Evolutionary conservation across 129 eudicot genomes (phyloP), one percentile per base, ranked within the genome.

Genomic region (Helianthus tuberosus): DNA sequence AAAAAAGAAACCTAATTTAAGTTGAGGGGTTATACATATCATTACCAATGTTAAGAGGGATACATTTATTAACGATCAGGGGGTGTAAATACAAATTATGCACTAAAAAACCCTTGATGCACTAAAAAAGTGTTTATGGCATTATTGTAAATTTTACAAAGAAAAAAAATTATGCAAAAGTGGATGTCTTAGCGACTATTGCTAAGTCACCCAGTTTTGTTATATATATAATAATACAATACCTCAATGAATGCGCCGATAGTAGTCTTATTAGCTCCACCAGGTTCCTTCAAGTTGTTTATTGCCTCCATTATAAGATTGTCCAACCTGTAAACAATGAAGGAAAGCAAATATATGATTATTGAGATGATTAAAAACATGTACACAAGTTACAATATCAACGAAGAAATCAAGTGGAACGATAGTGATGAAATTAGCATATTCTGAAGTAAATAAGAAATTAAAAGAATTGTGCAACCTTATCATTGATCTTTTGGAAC

Each of bases 191-290:
- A 2, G 32, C 32, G 3, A 27, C 32, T 27, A 27, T 27, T 27
- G 32, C 32, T 27, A 27, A 27, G 32, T 27, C 32, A 27, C 32
- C 32, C 32, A 27, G 3, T 27, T 27, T 27, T 27, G 32, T 27
- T 27, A 27, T 27, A 27, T 27, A 27, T 27, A 27, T 27, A 25
- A 29, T 3, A 50, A 50, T 35, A 68, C 25, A 48, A 11, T 71
- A 94, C 98, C 98, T 94, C 98, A 73, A 94, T 94, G 68, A 88
- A 94, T 61, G 96, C 71, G 74, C 93, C 98, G 12, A 94, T 94
- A 35, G 97, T 85, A 58, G 96, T 90, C 90, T 88, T 90, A 74
- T 86, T 94, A 50, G 98, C 88, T 83, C 97, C 96, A 81, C 96
- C 91, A 60, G 89, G 87, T 78, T 94, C 98, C 88, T 89, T 83